Evolutionary conservation across 2,329 filamentous ascomycete species (phyloP), one percentile per base, ranked within the genome.

Genomic region (Lachnellula subtilissima): DNA sequence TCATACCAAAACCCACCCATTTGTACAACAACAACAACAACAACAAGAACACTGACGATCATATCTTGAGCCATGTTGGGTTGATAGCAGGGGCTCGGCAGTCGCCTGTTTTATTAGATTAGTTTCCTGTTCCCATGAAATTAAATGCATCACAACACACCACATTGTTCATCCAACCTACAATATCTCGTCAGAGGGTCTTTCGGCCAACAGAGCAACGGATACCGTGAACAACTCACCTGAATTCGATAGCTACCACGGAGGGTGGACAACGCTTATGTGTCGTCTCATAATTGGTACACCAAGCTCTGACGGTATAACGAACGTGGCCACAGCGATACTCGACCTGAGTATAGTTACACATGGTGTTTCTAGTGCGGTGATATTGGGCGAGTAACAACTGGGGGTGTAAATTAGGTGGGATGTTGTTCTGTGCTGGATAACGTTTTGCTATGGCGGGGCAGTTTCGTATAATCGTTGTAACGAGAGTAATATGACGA

Each of bases 311-410:
- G 47, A 83, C 80, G 8, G 77, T 78, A 62, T 77, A 82, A 36
- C 80, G 75, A 56, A 79, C 70, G 68, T 84, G 80, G 50, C 74
- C 74, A 69, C 80, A 84, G 42, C 74, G 73, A 66, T 80, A 83
- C 58, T 81, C 77, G 53, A 83, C 80, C 69, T 82, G 77, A 22
- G 76, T 82, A 62, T 83, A 83, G 67, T 83, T 79, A 67, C 80
- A 84, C 80, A 83, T 83, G 50, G 53, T 70, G 59, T 36, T 17
- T 35, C 4, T 25, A 37, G 12, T 37, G 48, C 25, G 8, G 15
- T 48, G 43, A 15, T 17, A 25, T 37, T 45, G 14, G 9, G 15
- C 14, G 48, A 54, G 23, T 25, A 48, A 48, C 54, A 52, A 51
- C 12, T 40, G 32, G 28, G 22, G 22, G 22, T 45, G 32, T n/a